Evolutionary conservation across 2,329 filamentous ascomycete species (phyloP).

Genomic region (Pseudogymnoascus sp.): DNA sequence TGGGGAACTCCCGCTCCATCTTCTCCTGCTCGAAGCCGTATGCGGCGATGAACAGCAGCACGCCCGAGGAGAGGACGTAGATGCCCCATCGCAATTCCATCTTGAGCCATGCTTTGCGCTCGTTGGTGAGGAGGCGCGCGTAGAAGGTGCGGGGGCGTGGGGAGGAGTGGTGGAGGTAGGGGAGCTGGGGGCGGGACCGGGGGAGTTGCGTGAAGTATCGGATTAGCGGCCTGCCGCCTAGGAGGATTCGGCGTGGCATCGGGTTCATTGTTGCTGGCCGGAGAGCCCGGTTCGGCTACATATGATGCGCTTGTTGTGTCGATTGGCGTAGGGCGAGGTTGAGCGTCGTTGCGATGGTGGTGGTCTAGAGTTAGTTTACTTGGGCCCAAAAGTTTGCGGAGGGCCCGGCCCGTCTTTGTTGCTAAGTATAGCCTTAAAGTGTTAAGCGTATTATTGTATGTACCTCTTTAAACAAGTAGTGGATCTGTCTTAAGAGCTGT

Average conservation of each 20-base stretch:
- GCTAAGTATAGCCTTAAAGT: constrained; percentile 1
- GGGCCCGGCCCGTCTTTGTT: constrained; percentile 6
- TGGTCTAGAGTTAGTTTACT: neutral
- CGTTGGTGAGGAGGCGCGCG: constrained; percentile 69
- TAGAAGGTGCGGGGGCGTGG: constrained; percentile 38
- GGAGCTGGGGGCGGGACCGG: constrained; percentile 51
- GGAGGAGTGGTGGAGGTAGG: constrained; percentile 53
- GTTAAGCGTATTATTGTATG: neutral
- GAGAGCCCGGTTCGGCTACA: neutral
- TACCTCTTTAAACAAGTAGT: neutral
- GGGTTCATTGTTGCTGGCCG: constrained; percentile 3
- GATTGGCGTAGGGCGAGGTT: neutral
- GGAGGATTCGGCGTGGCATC: neutral
- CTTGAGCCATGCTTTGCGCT: constrained; percentile 60
- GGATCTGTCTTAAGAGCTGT: neutral
- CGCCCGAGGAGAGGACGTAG: constrained; percentile 55
- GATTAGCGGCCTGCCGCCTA: constrained; percentile 23
- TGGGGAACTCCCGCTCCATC: constrained; percentile 67
- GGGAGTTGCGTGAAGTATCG: constrained; percentile 49
- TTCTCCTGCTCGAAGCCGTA: constrained; percentile 64
- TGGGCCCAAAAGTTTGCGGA: constrained; percentile 7
- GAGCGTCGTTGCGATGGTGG: neutral
- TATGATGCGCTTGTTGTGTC: neutral
- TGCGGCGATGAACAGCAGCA: constrained; percentile 50
- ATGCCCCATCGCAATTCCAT: constrained; percentile 60